Conservation (phyloP, 225 moss, liverwort and hornwort genomes). For the Pleurozium schreberi region DNA sequence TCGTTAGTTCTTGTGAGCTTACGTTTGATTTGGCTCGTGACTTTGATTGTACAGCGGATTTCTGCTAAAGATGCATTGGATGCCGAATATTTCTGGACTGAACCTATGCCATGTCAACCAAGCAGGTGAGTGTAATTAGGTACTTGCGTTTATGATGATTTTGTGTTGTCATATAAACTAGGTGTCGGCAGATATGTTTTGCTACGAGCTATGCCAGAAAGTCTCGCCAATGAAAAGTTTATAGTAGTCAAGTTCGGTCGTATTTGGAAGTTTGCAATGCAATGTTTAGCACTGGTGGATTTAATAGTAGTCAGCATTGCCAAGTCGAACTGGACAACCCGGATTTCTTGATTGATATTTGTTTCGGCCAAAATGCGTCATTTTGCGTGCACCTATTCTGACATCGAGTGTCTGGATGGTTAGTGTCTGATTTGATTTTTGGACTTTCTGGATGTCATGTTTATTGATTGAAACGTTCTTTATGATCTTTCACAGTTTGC, state of each 20-base stretch:
- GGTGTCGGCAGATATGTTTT: neutral
- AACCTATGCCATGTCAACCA: slow-evolving; percentile 74
- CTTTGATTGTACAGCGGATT: slow-evolving; percentile 51
- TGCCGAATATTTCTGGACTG: slow-evolving; percentile 92
- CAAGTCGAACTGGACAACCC: neutral
- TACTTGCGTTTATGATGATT: neutral
- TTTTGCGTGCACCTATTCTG: neutral
- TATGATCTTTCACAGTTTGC: slow-evolving; percentile 36
- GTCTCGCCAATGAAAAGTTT: neutral
- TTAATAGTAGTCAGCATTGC: neutral
- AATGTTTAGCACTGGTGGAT: neutral
- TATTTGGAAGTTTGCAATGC: neutral
- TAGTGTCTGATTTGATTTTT: neutral
- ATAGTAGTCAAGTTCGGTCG: neutral
- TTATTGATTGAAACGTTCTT: neutral
- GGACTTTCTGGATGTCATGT: neutral
- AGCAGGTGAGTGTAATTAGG: slow-evolving; percentile 37
- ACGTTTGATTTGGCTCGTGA: neutral
- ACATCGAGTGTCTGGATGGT: neutral
- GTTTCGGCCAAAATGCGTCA: neutral
- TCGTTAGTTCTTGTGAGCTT: neutral
- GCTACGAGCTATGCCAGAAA: neutral
- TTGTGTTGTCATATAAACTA: neutral
- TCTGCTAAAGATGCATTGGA: slow-evolving; percentile 86
- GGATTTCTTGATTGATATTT: neutral